Evolutionary conservation across 1,139 yeast species (phyloP).

Genomic region (Suhomyces ambrosiae): DNA sequence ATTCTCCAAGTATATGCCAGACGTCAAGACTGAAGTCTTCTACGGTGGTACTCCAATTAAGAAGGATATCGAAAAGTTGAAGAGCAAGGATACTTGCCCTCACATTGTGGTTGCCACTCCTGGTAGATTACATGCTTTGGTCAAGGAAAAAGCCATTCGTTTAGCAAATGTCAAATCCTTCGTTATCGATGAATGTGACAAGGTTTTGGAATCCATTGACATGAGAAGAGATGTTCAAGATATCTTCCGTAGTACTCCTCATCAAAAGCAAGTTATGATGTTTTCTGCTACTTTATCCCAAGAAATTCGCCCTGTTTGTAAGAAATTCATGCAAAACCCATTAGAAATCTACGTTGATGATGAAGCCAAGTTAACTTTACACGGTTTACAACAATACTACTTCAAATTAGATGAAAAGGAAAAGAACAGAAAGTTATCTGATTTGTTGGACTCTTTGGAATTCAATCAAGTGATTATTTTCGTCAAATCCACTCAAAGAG

Average conservation of each 20-base stretch:
- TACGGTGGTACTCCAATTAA: slow-evolving; percentile 93
- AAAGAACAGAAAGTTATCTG: slow-evolving; percentile 92
- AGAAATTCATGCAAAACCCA: slow-evolving; percentile 97
- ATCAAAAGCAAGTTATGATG: slow-evolving; percentile 99
- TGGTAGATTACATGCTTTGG: slow-evolving; percentile 94
- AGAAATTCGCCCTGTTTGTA: slow-evolving; percentile 96
- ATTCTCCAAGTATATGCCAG: slow-evolving; percentile 98
- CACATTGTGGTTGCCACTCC: slow-evolving; percentile 98
- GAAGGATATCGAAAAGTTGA: slow-evolving; percentile 84
- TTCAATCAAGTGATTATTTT: slow-evolving; percentile 98
- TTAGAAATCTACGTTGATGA: slow-evolving; percentile 97
- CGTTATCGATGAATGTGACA: slow-evolving; percentile 98
- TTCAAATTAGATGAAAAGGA: slow-evolving; percentile 87
- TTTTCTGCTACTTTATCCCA: slow-evolving; percentile 94
- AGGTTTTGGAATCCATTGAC: slow-evolving; percentile 86
- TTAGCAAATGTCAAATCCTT: slow-evolving; percentile 90
- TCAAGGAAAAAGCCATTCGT: slow-evolving; percentile 86
- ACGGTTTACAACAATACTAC: slow-evolving; percentile 97
- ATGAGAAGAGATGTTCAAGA: slow-evolving; percentile 99
- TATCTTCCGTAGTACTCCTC: slow-evolving; percentile 96
- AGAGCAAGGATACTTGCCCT: slow-evolving; percentile 93
- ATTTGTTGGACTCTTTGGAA: slow-evolving; percentile 89
- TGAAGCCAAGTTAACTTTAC: slow-evolving; percentile 95
- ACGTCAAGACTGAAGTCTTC: slow-evolving; percentile 93
- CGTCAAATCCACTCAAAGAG: slow-evolving; percentile 90